Evolutionary conservation across 257 asterid genomes (phyloP).

Genomic region (Solanum pimpinellifolium): DNA sequence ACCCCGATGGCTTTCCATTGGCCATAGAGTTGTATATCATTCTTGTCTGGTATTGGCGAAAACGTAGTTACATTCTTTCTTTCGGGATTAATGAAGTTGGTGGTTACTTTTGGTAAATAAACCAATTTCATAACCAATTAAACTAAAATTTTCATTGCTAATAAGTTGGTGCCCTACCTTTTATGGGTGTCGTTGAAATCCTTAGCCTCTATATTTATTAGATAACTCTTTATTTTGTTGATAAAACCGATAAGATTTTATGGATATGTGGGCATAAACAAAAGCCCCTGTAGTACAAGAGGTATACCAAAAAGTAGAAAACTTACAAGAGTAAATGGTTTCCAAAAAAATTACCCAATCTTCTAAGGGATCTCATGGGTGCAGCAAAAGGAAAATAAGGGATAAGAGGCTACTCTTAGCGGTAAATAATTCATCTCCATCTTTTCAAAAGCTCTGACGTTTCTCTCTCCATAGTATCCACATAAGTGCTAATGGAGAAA

Average conservation of each 20-base stretch:
- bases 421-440: not conserved
- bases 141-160: not conserved
- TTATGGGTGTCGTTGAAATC: not conserved
- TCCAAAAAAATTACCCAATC: not conserved
- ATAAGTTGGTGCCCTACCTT: not conserved
- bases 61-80: not conserved
- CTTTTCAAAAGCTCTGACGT: not conserved
- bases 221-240: not conserved
- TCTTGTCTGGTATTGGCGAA: not conserved
- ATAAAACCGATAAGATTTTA: not conserved
- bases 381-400: not conserved
- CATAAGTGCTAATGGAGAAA: not conserved
- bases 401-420: not conserved
- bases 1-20: not conserved
- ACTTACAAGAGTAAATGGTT: not conserved
- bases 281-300: not conserved
- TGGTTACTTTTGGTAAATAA: not conserved
- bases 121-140: not conserved
- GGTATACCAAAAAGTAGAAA: not conserved
- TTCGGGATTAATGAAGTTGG: not conserved
- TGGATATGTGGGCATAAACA: not conserved
- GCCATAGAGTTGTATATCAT: not conserved
- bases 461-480: not conserved
- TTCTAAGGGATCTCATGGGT: not conserved
- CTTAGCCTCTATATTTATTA: not conserved